Evolutionary conservation across 495 filamentous ascomycete genomes (phyloP).

Genomic region (Penicillium psychrofluorescens): DNA sequence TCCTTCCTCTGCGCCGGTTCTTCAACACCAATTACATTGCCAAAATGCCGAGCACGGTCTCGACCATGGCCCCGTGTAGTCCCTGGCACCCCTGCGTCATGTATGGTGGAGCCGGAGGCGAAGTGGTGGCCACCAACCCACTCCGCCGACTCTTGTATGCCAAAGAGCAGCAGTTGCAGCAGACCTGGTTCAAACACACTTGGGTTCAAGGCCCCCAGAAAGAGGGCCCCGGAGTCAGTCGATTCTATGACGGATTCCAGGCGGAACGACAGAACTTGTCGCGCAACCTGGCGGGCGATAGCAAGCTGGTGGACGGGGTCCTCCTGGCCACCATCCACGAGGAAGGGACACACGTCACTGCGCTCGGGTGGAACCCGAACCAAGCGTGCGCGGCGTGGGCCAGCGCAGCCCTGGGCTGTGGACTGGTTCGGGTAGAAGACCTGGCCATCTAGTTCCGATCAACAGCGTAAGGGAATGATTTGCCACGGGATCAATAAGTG

Average conservation of each 20-base stretch:
- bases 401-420: constrained; percentile 53
- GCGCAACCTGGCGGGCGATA: constrained; percentile 17
- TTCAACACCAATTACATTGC: constrained; percentile 40
- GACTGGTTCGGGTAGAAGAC: constrained; percentile 64
- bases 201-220: constrained; percentile 35
- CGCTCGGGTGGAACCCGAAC: constrained; percentile 63
- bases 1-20: constrained; percentile 48
- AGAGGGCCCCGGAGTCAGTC: constrained; percentile 33
- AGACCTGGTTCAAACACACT: constrained; percentile 57
- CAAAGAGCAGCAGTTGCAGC: constrained; percentile 49
- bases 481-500: constrained; percentile 9
- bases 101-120: constrained; percentile 50
- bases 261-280: constrained; percentile 34
- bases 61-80: constrained; percentile 34
- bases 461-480: constrained; percentile 5
- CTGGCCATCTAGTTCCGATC: constrained; percentile 42
- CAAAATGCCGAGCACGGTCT: constrained; percentile 29
- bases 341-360: constrained; percentile 47
- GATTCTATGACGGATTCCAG: constrained; percentile 54
- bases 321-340: constrained; percentile 47
- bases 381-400: constrained; percentile 56
- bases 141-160: constrained; percentile 44
- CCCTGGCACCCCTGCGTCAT: constrained; percentile 47
- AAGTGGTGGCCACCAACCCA: constrained; percentile 49
- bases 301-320: too few species aligned